These are phyloP conservation scores for Guyanaporus albipodus DNA, from an alignment of 768 basidiomycete genomes.

Conservation along the genomic window DNA sequence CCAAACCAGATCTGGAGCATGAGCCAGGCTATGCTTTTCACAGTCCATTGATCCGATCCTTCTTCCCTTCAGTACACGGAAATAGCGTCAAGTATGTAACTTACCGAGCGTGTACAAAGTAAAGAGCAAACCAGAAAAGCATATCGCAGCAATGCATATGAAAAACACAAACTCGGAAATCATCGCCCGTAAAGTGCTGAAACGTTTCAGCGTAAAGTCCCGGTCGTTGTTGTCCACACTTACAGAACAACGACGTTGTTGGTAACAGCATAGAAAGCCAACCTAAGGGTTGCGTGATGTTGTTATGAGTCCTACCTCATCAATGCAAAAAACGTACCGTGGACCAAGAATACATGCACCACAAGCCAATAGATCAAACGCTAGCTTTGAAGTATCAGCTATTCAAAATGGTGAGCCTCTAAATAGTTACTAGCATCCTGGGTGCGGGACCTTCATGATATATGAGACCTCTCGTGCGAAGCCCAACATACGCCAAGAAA, in stretches of 20 bases:
- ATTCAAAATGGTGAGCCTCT: slow-evolving; percentile 6
- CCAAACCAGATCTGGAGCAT: slow-evolving; percentile 90
- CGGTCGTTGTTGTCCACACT: slow-evolving; percentile 22
- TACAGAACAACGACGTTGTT: slow-evolving; percentile 80
- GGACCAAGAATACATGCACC: slow-evolving; percentile 85
- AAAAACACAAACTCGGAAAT: slow-evolving; percentile 76
- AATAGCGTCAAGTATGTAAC: not conserved
- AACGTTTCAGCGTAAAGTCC: slow-evolving; percentile 6
- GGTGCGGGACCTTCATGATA: slow-evolving; percentile 44
- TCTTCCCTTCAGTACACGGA: slow-evolving; percentile 28
- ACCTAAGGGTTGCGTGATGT: slow-evolving; percentile 31
- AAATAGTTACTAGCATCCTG: not conserved
- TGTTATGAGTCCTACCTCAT: not conserved
- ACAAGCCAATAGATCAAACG: slow-evolving; percentile 82
- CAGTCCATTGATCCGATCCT: slow-evolving; percentile 28
- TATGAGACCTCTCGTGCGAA: slow-evolving; percentile 63
- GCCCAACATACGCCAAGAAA: slow-evolving; percentile 61
- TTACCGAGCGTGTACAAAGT: slow-evolving; percentile 51
- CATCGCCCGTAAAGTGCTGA: slow-evolving; percentile 78
- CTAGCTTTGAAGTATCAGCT: slow-evolving; percentile 50
- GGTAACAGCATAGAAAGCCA: slow-evolving; percentile 77
- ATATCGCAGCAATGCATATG: slow-evolving; percentile 69
- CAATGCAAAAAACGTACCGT: slow-evolving; percentile 39
- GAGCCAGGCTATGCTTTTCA: slow-evolving; percentile 68
- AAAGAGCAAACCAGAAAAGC: slow-evolving; percentile 74